Evolutionary conservation across 495 filamentous ascomycete species (phyloP), one percentile per base, ranked within the genome.

Genomic region (Neurospora sp.): DNA sequence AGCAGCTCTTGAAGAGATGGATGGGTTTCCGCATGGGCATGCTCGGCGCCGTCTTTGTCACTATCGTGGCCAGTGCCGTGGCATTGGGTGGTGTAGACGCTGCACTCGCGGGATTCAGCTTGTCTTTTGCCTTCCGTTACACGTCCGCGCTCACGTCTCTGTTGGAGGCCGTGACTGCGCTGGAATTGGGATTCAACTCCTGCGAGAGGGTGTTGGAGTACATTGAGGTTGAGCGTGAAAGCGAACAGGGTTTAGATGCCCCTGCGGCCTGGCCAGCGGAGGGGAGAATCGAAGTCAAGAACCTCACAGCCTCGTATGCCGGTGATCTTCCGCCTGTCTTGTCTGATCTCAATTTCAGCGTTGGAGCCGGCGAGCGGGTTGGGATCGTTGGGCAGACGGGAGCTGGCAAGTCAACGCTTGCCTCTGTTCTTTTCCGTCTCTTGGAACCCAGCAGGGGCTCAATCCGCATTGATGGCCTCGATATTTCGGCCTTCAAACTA

Each of bases 1-100:
- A 86, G 70, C 86, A 84, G 82, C 80, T 90, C 15, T 87, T 88
- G 75, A 87, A 84, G 48, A 84, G 86, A 43, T 91, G 90, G 90
- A 80, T 92, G 31, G 84, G 82, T 1, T 84, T 90, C 71, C 85
- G 90, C 34, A 88, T 92, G 84, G 84, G 84, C 37, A 69, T 89
- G 34, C 76, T 90, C 43, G 91, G 90, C 5, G 86, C 89, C 0
- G 45, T 90, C 6, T 93, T 94, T 73, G 82, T 88, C 31, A 73
- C 79, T 17, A 72, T 88, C 15, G 88, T 90, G 1, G 89, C 90
- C 8, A 83, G 78, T 8, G 81, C 90, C 1, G 85, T 92, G 9
- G 86, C 89, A 13, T 73, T 87, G 5, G 82, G 83, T 0, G 81
- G 80, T 17, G 87, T 92, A 59, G 86, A 89, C 31, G 90, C 92